Percentiles rank a stretch among this genome's conserved stretches.
phyloP scores from a whole-genome alignment of 2,329 filamentous ascomycete species.

The Bipolaris zeicola region DNA sequence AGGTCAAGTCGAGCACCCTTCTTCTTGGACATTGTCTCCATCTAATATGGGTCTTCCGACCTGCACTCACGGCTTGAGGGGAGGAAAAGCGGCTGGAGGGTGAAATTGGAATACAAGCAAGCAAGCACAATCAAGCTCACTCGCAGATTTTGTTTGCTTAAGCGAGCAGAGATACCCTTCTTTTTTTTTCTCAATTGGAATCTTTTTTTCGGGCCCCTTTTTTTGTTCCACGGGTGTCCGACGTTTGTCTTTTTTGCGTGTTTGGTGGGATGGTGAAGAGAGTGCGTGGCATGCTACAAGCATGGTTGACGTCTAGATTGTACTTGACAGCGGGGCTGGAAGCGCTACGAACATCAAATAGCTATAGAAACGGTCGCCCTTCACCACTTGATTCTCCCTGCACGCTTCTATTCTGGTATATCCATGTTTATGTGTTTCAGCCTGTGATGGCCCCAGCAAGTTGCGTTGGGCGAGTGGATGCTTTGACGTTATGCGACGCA shows the following conservation, averaged over 20 bases:
- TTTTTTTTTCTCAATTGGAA: conserved; percentile 32
- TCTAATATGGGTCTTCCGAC: conserved; percentile 41
- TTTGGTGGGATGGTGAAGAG: conserved; percentile 25
- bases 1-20: conserved; percentile 19
- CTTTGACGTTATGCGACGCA: conserved; percentile 31
- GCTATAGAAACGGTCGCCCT: conserved; percentile 40
- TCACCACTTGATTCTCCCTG: conserved; percentile 31
- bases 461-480: conserved; percentile 28
- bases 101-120: conserved; percentile 43
- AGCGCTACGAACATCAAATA: conserved; percentile 43
- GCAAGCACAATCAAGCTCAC: conserved; percentile 41
- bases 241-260: conserved; percentile 22
- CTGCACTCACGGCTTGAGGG: conserved; percentile 27
- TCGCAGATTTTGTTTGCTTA: conserved; percentile 43
- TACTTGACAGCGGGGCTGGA: conserved; percentile 42
- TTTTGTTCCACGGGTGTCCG: conserved; percentile 3
- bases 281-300: conserved; percentile 20
- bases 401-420: conserved; percentile 12
- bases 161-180: conserved; percentile 48
- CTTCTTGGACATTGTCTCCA: conserved; percentile 37
- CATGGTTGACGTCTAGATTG: conserved; percentile 27
- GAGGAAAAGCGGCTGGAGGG: conserved; percentile 36
- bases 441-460: conserved; percentile 17
- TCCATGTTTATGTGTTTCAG: conserved; percentile 36
- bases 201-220: conserved; percentile 6